Base-by-base conservation (phyloP, 1,284 basidiomycete genomes). In the Phlebopus sp. region DNA sequence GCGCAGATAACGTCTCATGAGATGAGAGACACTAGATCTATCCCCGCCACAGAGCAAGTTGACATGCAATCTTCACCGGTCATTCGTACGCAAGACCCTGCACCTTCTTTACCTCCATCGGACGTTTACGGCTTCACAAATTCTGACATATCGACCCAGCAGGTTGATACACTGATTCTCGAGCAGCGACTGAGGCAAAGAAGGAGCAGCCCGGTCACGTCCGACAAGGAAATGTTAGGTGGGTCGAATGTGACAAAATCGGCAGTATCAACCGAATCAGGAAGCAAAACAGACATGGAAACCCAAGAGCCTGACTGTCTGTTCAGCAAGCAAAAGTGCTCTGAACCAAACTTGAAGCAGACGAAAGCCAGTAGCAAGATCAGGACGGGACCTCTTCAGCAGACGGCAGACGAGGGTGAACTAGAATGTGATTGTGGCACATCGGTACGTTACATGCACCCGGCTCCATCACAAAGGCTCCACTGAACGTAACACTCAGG, bases 371-470 rank as follows among this genome's bases (percentile, higher is more conserved):
- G 14, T 9, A n/a, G 14, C 19, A 18, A 35, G 2, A 8, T 21
- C 19, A 47, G 39, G 35, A 41, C 34, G 15, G 48, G 34, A 45
- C 35, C 13, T 27, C 29, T 35, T 10, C 27, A 45, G 34, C 37
- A 18, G 10, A 46, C 44, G 42, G 49, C 49, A 36, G 60, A 64
- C 23, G 51, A 54, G 13, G 55, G 46, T 1, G 40, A 19, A 19
- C 34, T 70, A 30, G 69, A 81, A 15, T 90, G 86, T 56, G 82
- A 84, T 56, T 90, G 86, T 57, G 81, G 77, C 11, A 73, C 85
- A 45, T 53, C 55, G 46, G 87, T 86, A 56, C 42, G 71, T 55
- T 43, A 49, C 42, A 34, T 31, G 19, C 13, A 44, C 31, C 13
- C 31, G 32, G 15, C 35, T 5, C 15, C 27, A 40, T 15, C 14